These are phyloP conservation scores for Cynanchum wilfordii DNA, from an alignment of 257 asterid genomes.

Conservation along the genomic window DNA sequence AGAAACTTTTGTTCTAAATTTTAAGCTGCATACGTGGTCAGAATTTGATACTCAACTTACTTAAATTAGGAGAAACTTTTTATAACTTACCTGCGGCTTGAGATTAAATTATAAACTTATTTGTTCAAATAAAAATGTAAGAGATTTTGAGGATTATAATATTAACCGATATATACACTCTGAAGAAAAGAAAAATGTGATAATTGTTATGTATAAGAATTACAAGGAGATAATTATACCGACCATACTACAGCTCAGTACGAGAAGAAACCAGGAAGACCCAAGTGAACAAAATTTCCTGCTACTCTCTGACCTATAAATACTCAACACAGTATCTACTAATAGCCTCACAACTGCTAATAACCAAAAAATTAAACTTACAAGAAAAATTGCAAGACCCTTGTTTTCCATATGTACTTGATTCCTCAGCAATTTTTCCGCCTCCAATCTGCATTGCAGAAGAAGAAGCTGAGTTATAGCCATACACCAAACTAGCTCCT, in stretches of 20 bases:
- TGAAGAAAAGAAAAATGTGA: not conserved
- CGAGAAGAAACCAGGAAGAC: conserved; percentile 69
- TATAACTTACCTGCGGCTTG: too few species aligned
- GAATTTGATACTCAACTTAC: too few species aligned
- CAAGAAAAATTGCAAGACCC: conserved; percentile 61
- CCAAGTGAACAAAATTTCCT: conserved; percentile 61
- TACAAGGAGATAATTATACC: conserved; percentile 52
- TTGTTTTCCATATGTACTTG: conserved; percentile 79
- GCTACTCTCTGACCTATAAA: conserved; percentile 37
- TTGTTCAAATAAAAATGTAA: too few species aligned
- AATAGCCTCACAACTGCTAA: conserved; percentile 42
- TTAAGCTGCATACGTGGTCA: too few species aligned
- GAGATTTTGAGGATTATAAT: not conserved
- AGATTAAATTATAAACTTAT: too few species aligned
- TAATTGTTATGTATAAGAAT: not conserved
- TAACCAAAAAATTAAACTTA: conserved; percentile 51
- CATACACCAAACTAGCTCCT: not conserved
- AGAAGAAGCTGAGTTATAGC: not conserved
- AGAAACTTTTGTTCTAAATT: too few species aligned
- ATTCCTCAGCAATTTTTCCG: conserved; percentile 48
- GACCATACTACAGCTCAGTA: conserved; percentile 45
- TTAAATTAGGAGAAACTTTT: too few species aligned
- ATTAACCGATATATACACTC: not conserved
- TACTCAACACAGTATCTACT: conserved; percentile 35
- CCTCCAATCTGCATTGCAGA: conserved; percentile 55